A percentile compares a stretch with the other conserved stretches of the same genome.
phyloP scores from a whole-genome alignment of 306 rosid species.

The Psophocarpus tetragonolobus region DNA sequence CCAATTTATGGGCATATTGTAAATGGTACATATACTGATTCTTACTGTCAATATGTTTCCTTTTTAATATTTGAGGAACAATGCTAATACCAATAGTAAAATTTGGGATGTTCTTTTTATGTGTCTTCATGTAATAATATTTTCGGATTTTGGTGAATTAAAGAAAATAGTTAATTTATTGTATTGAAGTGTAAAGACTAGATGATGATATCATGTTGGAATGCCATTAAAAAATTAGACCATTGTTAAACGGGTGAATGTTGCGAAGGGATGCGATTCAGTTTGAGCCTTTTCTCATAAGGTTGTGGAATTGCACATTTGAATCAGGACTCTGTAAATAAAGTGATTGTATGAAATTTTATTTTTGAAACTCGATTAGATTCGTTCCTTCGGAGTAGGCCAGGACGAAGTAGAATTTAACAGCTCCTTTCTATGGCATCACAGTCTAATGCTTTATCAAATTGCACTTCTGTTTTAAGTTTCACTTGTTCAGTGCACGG shows the following conservation, averaged over 20 bases:
- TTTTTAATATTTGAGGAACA: slow-evolving; percentile 2
- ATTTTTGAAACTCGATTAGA: background rate
- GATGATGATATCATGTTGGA: background rate
- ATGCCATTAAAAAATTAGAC: background rate
- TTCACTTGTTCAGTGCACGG: background rate
- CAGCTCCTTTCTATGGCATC: background rate
- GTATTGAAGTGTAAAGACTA: background rate
- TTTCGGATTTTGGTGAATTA: background rate
- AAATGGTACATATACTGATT: background rate
- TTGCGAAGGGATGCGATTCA: background rate
- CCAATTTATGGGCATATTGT: slow-evolving; percentile 24
- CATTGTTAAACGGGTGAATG: background rate
- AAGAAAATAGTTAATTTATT: background rate
- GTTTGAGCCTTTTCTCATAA: background rate
- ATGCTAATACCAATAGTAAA: background rate
- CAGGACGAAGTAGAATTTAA: background rate
- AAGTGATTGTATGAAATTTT: background rate
- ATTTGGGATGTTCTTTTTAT: slow-evolving; percentile 14
- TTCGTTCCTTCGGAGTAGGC: background rate
- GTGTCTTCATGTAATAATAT: background rate
- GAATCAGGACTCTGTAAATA: background rate
- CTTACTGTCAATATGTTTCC: slow-evolving; percentile 10
- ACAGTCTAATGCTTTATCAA: background rate
- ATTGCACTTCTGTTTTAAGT: background rate
- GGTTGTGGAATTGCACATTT: background rate